Evolutionary conservation across 495 filamentous ascomycete genomes (phyloP), one percentile per base, ranked within the genome.

Genomic region (Astrocystis sublimbata): DNA sequence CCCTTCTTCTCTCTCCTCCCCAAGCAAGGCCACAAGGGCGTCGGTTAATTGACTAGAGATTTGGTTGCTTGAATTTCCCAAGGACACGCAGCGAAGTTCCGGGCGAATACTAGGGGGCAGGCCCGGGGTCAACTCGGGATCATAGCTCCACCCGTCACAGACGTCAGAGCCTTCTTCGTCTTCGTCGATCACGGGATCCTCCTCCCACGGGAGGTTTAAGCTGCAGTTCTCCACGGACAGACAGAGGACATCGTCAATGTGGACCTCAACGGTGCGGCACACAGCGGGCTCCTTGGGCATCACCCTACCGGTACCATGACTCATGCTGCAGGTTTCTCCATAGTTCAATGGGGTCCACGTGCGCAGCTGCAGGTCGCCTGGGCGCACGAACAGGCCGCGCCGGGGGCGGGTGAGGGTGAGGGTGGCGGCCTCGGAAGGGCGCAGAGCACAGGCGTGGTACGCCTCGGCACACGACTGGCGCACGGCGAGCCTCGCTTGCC

Each of bases 221-320:
- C 70, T 72, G 47, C 70, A 72, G 42, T 72, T 72, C 60, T 70
- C 68, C 33, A 68, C 40, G 0, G 68, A 72, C 6, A 72, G 61
- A 10, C 61, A 59, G 9, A 70, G 61, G 10, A 72, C 17, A 10
- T 72, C 70, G 15, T 65, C 47, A 0, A 52, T 4, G 31, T 58
- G 63, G 1, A 68, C 63, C 15, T 56, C 23, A 23, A 70, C 26
- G 23, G 2, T 38, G 6, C 70, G 67, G 6, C 17, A 45, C 12
- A 64, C 70, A 0, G 58, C 55, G 12, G 63, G 67, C 54, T 72
- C 58, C 2, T 33, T 1, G 23, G 26, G 5, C 24, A 7, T 4
- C 24, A 41, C 10, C 35, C 5, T 13, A 13, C 17, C 7, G 26
- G 26, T 21, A 6, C 13, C 12, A 7, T 43, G 21, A 8, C 9